Percentiles rank a stretch among this genome's conserved stretches.
These are phyloP conservation scores for Coffea humblotiana DNA, from an alignment of 305 asterid genomes.

Conservation along the genomic window DNA sequence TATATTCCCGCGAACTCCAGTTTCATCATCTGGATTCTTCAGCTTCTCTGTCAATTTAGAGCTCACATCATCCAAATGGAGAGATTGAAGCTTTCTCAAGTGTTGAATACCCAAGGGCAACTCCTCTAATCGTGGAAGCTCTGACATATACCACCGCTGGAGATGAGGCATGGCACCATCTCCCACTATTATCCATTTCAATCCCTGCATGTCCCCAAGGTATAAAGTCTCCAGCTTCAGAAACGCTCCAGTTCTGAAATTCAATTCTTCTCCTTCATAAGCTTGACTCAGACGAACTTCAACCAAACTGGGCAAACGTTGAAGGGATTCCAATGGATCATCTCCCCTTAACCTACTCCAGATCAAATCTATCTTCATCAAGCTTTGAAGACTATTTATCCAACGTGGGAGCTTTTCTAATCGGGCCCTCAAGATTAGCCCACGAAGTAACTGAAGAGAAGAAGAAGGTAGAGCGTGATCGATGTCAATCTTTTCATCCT, in stretches of 20 bases:
- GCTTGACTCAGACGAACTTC: conserved; percentile 1
- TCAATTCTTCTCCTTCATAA: conserved; percentile 23
- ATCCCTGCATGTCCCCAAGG: not conserved
- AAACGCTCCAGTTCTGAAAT: conserved; percentile 23
- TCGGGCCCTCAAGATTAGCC: not conserved
- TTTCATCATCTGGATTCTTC: not conserved
- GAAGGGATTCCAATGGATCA: conserved; percentile 19
- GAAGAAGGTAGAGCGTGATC: not conserved
- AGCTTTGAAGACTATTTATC: conserved; percentile 24
- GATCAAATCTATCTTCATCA: not conserved
- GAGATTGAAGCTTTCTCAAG: not conserved
- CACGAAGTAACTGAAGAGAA: conserved; percentile 13
- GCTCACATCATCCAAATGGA: not conserved
- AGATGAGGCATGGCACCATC: conserved; percentile 28
- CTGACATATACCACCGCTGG: not conserved
- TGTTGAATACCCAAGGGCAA: conserved; percentile 11
- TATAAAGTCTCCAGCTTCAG: conserved; percentile 20
- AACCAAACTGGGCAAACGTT: conserved; percentile 27
- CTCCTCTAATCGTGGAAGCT: conserved; percentile 11
- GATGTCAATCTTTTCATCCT: conserved; percentile 15
- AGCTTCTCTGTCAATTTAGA: not conserved
- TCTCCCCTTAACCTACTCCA: conserved; percentile 14
- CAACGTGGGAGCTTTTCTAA: conserved; percentile 25
- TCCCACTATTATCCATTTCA: conserved; percentile 17
- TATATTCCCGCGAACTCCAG: not conserved